Evolutionary conservation across 805 yeast genomes (phyloP).

Genomic region (Ogataea pignaliae): DNA sequence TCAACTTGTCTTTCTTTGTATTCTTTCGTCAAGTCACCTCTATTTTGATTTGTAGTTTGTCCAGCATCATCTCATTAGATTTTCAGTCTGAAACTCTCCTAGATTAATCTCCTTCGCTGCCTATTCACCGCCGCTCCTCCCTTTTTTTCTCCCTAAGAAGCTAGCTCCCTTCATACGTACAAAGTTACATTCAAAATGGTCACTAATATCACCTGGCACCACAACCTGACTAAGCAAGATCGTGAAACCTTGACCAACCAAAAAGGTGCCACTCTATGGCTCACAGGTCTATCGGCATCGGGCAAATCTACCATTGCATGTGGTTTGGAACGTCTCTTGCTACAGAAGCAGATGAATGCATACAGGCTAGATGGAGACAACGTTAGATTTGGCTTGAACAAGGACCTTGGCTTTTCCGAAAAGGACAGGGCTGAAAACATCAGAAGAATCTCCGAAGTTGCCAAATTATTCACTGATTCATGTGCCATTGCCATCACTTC

Average conservation of each 20-base stretch:
- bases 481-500: slow-evolving; percentile 84
- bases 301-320: slow-evolving; percentile 93
- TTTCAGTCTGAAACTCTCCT: too few species aligned
- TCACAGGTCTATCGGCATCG: slow-evolving; percentile 92
- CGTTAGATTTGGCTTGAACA: slow-evolving; percentile 89
- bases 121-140: too few species aligned
- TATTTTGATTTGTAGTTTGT: too few species aligned
- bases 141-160: too few species aligned
- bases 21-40: too few species aligned
- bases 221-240: slow-evolving; percentile 79
- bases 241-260: slow-evolving; percentile 70
- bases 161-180: too few species aligned
- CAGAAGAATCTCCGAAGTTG: slow-evolving; percentile 90
- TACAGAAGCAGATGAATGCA: slow-evolving; percentile 64
- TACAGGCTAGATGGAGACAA: slow-evolving; percentile 95
- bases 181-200: slow-evolving; percentile 77
- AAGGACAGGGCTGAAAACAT: slow-evolving; percentile 92
- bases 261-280: slow-evolving; percentile 88
- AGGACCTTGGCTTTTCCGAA: slow-evolving; percentile 90
- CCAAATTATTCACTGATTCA: slow-evolving; percentile 92
- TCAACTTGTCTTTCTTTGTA: too few species aligned
- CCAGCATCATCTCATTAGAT: too few species aligned
- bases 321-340: slow-evolving; percentile 79
- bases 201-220: slow-evolving; percentile 95
- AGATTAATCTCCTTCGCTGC: too few species aligned